phyloP scores from a whole-genome alignment of 768 basidiomycete species.

The Tricholoma sp. region DNA sequence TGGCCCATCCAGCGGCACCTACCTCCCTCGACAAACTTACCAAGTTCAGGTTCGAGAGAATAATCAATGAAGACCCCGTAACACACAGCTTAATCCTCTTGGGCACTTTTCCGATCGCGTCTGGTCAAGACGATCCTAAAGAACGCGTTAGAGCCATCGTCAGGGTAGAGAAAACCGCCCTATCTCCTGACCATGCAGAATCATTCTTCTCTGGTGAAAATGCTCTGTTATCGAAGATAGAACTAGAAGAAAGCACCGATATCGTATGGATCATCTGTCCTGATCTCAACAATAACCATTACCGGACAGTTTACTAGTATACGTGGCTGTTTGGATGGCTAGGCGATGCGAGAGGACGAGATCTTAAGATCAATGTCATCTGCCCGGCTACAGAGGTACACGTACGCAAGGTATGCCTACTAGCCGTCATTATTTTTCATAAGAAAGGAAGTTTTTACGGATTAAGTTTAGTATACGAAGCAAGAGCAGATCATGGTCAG shows the following conservation, averaged over 20 bases:
- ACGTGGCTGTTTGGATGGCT: conserved; percentile 78
- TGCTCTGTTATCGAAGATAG: conserved; percentile 36
- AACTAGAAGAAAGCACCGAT: conserved; percentile 57
- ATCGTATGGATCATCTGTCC: conserved; percentile 41
- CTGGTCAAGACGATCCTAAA: conserved; percentile 8
- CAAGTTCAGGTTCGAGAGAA: conserved; percentile 47
- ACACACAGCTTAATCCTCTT: conserved; percentile 62
- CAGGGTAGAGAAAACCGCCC: conserved; percentile 72
- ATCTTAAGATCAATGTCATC: conserved; percentile 81
- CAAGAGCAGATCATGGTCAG: conserved; percentile 70
- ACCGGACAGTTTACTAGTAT: conserved; percentile 45
- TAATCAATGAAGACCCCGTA: conserved; percentile 59
- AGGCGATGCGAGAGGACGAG: conserved; percentile 37
- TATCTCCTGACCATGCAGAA: conserved; percentile 39
- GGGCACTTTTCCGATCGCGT: conserved; percentile 48
- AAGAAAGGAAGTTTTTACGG: neutral
- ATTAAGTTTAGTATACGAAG: conserved; percentile 55
- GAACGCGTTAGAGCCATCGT: conserved; percentile 53
- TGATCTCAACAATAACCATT: neutral
- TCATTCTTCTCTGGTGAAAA: conserved; percentile 30
- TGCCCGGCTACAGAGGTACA: conserved; percentile 89
- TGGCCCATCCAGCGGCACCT: conserved; percentile 30
- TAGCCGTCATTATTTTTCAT: neutral
- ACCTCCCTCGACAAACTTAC: conserved; percentile 33
- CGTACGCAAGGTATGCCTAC: conserved; percentile 61